Base-by-base conservation (phyloP, 257 asterid genomes). In the Fraxinus pennsylvanica region DNA sequence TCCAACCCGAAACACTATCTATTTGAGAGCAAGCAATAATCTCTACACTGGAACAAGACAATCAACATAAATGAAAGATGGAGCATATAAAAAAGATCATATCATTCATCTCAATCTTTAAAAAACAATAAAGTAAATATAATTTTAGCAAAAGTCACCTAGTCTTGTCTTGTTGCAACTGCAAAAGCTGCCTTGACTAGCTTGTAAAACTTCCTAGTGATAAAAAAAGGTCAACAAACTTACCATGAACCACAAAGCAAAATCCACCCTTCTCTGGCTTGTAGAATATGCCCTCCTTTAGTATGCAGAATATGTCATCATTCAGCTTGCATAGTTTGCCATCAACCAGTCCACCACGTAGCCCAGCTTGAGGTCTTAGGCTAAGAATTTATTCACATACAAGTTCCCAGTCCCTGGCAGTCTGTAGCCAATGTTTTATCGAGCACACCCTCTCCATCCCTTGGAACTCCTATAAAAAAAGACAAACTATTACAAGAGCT, bases 401-500 rank as follows among this genome's bases (percentile, higher is more conserved):
- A 47, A 4, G 10, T 45, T 19, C 79, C 90, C 39, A 71, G 33
- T 73, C 10, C 57, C 17, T 70, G 75, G 74, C 77, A 77, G 1
- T 77, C 78, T 43, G 14, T 43, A 22, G 75, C 78, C 12, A 85
- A n/a, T 76, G 36, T 33, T 33, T 33, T 33, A n/a, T 76, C 75
- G 8, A 77, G 32, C 14, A 9, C 85, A 6, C 73, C 86, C 8
- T 7, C 84, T 19, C 80, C 85, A 25, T 52, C 89, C 35, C 2
- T 73, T 32, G 78, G 78, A 19, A 78, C 76, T 50, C 79, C 84
- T 1, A 75, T 85, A 54, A 47, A 77, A 6, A 90, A 80, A 78
- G 93, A 89, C 76, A 68, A 89, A 85, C 88, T 90, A 87, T 7
- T 90, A 82, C 74, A 90, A 86, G 84, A 83, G 89, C 76, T 81